phyloP scores from a whole-genome alignment of 257 asterid species.

The Solanum tarapatanum region DNA sequence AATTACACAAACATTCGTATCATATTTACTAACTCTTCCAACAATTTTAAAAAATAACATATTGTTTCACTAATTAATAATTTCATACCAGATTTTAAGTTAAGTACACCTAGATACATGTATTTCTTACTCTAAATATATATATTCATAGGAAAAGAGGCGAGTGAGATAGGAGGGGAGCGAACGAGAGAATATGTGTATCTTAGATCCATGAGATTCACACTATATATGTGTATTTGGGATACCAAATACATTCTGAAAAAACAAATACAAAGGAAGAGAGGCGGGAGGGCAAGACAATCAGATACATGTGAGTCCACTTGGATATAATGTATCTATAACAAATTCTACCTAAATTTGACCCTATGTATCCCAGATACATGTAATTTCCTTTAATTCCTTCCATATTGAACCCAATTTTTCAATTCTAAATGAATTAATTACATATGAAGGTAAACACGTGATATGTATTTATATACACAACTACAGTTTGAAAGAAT shows the following conservation, averaged over 20 bases:
- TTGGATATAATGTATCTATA: too few relatives aligned
- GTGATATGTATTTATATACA: too few relatives aligned
- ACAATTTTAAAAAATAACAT: too few relatives aligned
- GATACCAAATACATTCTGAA: background rate
- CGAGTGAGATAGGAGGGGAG: background rate
- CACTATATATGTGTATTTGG: background rate
- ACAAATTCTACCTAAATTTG: background rate
- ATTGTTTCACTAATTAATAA: too few relatives aligned
- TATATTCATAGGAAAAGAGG: too few relatives aligned
- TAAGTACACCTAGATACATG: background rate
- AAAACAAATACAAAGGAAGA: background rate
- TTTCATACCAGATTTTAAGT: background rate
- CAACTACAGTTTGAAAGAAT: too few relatives aligned
- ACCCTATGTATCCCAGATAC: background rate
- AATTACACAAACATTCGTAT: too few relatives aligned
- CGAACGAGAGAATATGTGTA: background rate
- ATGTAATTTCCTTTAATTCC: background rate
- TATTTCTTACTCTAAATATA: too few relatives aligned
- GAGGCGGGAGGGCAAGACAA: fast-evolving
- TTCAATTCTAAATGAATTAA: too few relatives aligned
- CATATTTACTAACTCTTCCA: background rate
- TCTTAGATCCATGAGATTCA: background rate
- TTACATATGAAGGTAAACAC: too few relatives aligned
- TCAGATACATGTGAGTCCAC: too few relatives aligned
- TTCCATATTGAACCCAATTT: background rate